Evolutionary conservation across 805 yeast genomes (phyloP).

Genomic region (Teunomyces kruisii): DNA sequence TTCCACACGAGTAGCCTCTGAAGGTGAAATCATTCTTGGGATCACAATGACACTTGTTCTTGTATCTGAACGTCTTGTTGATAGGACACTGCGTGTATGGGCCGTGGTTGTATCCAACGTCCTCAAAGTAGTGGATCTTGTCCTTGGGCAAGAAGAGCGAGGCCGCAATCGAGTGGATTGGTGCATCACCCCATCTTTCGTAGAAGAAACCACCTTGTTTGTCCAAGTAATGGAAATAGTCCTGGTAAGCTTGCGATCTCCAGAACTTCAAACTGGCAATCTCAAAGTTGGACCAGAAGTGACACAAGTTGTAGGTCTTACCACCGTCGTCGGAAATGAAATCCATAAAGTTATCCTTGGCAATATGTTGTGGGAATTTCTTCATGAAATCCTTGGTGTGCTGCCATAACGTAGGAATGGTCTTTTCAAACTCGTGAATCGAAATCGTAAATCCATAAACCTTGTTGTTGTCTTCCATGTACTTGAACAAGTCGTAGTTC

Average conservation of each 20-base stretch:
- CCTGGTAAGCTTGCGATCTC: constrained; percentile 67
- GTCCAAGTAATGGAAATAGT: constrained; percentile 74
- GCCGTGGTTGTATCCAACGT: constrained; percentile 79
- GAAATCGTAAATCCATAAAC: constrained; percentile 87
- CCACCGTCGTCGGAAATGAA: constrained; percentile 73
- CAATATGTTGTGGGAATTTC: constrained; percentile 59
- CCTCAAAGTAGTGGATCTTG: constrained; percentile 75
- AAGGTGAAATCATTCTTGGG: constrained; percentile 74
- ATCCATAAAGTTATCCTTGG: constrained; percentile 63
- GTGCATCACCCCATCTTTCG: constrained; percentile 95
- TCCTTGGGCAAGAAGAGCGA: constrained; percentile 70
- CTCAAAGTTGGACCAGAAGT: constrained; percentile 91
- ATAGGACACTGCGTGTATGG: constrained; percentile 83
- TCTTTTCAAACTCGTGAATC: constrained; percentile 75
- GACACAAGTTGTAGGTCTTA: constrained; percentile 72
- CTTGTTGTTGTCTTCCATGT: constrained; percentile 72
- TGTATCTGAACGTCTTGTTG: constrained; percentile 52
- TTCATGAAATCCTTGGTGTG: constrained; percentile 66
- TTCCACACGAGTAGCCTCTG: constrained; percentile 41
- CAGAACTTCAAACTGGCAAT: constrained; percentile 72
- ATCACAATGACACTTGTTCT: constrained; percentile 70
- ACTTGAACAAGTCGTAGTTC: constrained; percentile 80
- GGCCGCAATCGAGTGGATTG: constrained; percentile 87
- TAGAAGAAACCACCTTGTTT: constrained; percentile 85
- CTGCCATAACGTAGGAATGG: constrained; percentile 85